Conservation (phyloP, 2,329 filamentous ascomycete species). For the Alternaria tenuissima region DNA sequence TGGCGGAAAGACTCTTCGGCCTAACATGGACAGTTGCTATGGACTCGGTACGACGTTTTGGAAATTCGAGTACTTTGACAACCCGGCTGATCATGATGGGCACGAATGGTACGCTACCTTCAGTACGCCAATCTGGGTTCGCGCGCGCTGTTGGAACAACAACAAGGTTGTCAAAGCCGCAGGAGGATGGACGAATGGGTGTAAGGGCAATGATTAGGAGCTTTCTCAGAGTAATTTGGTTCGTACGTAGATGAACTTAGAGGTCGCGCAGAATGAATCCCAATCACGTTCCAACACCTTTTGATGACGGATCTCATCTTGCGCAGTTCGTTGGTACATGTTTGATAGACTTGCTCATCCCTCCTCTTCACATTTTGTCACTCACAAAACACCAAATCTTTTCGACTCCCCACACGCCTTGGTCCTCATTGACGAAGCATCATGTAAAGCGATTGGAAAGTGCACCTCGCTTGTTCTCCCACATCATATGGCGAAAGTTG, state of each 20-base stretch:
- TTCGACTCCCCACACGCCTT: no score
- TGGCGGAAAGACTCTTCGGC: conserved; percentile 2
- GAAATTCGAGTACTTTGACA: conserved; percentile 6
- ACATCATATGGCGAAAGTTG: not conserved
- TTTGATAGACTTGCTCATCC: no score
- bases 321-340: no score
- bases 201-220: not conserved
- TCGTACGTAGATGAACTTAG: no score
- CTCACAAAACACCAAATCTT: no score
- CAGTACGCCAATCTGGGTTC: not conserved
- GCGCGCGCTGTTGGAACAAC: conserved; percentile 1
- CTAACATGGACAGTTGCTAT: conserved; percentile 12
- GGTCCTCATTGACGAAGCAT: no score
- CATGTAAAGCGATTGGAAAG: no score
- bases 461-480: not conserved
- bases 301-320: no score
- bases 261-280: no score
- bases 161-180: conserved; percentile 7
- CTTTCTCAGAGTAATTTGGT: no score
- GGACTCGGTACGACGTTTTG: conserved; percentile 9
- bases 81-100: not conserved
- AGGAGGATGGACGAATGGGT: not conserved
- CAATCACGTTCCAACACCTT: no score
- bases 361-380: no score
- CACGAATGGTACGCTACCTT: conserved; percentile 3